A percentile compares a stretch with the other conserved stretches of the same genome.
Evolutionary conservation across 73 alveolate species (phyloP).

Genomic region (Paramecium pentaurelia): DNA sequence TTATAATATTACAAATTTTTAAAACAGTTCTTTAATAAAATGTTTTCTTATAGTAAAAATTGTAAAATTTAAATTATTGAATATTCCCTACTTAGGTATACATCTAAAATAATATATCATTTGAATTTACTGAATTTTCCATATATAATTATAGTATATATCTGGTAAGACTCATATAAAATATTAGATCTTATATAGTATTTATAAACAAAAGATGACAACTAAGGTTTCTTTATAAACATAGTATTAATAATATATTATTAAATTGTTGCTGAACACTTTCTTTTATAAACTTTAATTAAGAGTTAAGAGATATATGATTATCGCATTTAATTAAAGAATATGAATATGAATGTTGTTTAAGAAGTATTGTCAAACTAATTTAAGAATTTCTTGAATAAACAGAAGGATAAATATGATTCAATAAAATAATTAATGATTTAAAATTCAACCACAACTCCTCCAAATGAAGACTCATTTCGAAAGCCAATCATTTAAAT

Average conservation of each 20-base stretch:
- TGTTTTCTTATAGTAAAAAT: not conserved
- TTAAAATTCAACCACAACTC: constrained; percentile 6
- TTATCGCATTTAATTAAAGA: not conserved
- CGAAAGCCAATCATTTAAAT: not conserved
- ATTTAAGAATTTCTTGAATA: not conserved
- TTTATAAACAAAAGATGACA: not conserved
- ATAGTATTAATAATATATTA: too few species aligned
- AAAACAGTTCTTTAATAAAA: not conserved
- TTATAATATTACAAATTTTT: too few species aligned
- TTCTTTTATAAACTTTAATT: not conserved
- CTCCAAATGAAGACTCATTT: constrained; percentile 1
- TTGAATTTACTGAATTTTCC: too few species aligned
- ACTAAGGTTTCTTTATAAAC: not conserved
- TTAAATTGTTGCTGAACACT: not conserved
- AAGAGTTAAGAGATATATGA: not conserved
- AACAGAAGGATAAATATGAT: not conserved
- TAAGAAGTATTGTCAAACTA: constrained; percentile 18
- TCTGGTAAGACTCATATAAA: not conserved
- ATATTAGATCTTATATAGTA: too few species aligned
- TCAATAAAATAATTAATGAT: not conserved
- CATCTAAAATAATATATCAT: too few species aligned
- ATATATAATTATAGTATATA: too few species aligned
- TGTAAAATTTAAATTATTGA: not conserved
- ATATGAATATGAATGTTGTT: not conserved
- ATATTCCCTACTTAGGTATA: not conserved